Evolutionary conservation across 352 stramenopile species (phyloP).

Genomic region (Peronospora farinosa): DNA sequence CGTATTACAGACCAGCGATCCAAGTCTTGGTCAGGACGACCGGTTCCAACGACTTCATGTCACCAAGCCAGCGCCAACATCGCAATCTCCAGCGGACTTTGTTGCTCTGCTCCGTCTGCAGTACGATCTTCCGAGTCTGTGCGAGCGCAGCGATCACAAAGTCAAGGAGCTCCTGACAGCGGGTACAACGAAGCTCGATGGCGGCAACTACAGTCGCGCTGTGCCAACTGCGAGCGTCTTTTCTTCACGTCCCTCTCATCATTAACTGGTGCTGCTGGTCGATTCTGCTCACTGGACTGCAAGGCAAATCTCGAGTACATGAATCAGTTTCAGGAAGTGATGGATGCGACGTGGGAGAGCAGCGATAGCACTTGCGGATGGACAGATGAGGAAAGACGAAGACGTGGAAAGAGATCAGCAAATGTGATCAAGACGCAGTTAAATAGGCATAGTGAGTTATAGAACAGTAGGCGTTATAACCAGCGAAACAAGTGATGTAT

Average conservation of each 20-base stretch:
- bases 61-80: constrained; percentile 12
- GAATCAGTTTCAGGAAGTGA: constrained; percentile 13
- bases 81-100: constrained; percentile 2
- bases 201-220: constrained; percentile 14
- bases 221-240: constrained; percentile 17
- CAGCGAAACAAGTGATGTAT: no score
- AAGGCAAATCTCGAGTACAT: constrained; percentile 34
- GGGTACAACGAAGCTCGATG: background rate
- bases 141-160: background rate
- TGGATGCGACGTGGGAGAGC: constrained; percentile 10
- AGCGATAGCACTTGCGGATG: background rate
- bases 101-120: background rate
- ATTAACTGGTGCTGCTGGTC: background rate
- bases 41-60: background rate
- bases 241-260: constrained; percentile 21
- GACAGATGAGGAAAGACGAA: background rate
- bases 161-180: background rate
- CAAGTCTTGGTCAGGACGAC: constrained; percentile 17
- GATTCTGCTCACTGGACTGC: constrained; percentile 47
- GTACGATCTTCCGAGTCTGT: background rate
- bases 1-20: background rate
- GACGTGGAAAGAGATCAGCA: background rate
- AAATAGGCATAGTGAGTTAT: no score
- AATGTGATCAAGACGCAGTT: background rate
- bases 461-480: no score